phyloP scores from a whole-genome alignment of 2,329 filamentous ascomycete species.

The Cadophora gregata region DNA sequence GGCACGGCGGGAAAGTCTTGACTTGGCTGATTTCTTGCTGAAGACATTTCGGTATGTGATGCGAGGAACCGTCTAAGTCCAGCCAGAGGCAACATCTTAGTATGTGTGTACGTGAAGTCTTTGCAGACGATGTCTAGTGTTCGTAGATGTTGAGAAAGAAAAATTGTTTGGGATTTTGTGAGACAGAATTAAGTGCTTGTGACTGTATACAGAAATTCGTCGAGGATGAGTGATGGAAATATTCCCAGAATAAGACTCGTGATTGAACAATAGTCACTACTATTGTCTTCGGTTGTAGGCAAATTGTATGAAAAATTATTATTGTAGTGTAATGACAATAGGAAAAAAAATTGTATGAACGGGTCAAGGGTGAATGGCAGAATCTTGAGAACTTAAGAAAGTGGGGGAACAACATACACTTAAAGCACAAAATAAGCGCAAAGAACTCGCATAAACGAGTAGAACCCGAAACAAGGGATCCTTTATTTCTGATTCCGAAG shows the following conservation, averaged over 20 bases:
- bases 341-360: constrained; percentile 24
- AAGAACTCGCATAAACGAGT: constrained; percentile 25
- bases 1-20: constrained; percentile 46
- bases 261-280: constrained; percentile 27
- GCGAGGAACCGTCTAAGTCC: constrained; percentile 41
- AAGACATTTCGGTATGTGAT: constrained; percentile 45
- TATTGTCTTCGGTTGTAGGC: constrained; percentile 28
- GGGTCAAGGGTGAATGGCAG: constrained; percentile 29
- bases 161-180: background rate
- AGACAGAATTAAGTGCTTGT: constrained; percentile 24
- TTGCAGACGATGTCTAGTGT: constrained; percentile 17
- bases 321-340: constrained; percentile 36
- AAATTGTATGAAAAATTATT: constrained; percentile 28
- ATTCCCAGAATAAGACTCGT: constrained; percentile 30
- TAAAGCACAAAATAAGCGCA: constrained; percentile 31
- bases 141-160: constrained; percentile 14
- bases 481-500: constrained; percentile 39
- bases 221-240: constrained; percentile 22
- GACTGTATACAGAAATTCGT: constrained; percentile 22
- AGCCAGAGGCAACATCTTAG: constrained; percentile 44
- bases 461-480: constrained; percentile 36
- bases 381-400: constrained; percentile 21
- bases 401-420: constrained; percentile 35
- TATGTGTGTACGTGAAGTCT: constrained; percentile 31
- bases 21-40: constrained; percentile 38